A percentile compares a stretch with the other conserved stretches of the same genome.
These are phyloP conservation scores for Anethum foeniculum DNA, from an alignment of 140 eudicot genomes.

Conservation along the genomic window DNA sequence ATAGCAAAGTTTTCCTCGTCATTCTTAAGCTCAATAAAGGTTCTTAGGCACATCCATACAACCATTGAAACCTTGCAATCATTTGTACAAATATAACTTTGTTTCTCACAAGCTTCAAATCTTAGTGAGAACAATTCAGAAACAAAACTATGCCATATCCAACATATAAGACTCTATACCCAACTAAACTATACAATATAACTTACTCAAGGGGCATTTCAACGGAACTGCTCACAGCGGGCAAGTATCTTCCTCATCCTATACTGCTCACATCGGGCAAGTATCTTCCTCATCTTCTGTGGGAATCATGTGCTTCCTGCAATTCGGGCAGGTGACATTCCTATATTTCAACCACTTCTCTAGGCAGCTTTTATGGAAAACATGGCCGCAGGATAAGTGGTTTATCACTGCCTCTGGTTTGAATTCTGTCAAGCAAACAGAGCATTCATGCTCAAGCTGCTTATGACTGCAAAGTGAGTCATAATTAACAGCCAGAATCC, in stretches of 20 bases:
- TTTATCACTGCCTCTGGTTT: slow-evolving; percentile 60
- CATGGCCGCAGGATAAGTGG: slow-evolving; percentile 69
- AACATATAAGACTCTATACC: slow-evolving; percentile 20
- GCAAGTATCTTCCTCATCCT: slow-evolving; percentile 54
- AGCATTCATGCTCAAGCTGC: slow-evolving; percentile 46
- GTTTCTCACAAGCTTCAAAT: slow-evolving; percentile 11
- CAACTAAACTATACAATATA: slow-evolving; percentile 20
- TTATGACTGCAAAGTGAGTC: slow-evolving; percentile 23
- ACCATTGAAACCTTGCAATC: slow-evolving; percentile 33
- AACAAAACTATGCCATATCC: slow-evolving; percentile 5
- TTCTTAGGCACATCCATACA: slow-evolving; percentile 29
- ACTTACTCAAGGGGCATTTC: slow-evolving; percentile 10
- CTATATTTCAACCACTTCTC: slow-evolving; percentile 71
- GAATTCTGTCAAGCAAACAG: slow-evolving; percentile 74
- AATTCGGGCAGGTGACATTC: slow-evolving; percentile 86
- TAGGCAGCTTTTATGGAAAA: slow-evolving; percentile 57
- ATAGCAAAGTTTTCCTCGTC: not conserved
- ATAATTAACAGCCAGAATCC: slow-evolving; percentile 40
- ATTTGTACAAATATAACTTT: slow-evolving; percentile 33
- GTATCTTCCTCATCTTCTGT: slow-evolving; percentile 48
- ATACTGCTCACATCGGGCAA: slow-evolving; percentile 57
- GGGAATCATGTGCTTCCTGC: slow-evolving; percentile 57
- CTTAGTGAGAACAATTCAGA: not conserved
- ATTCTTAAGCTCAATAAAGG: slow-evolving; percentile 2
- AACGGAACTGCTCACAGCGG: slow-evolving; percentile 41